phyloP scores from a whole-genome alignment of 1,139 yeast species.

The Candida glucosophila region DNA sequence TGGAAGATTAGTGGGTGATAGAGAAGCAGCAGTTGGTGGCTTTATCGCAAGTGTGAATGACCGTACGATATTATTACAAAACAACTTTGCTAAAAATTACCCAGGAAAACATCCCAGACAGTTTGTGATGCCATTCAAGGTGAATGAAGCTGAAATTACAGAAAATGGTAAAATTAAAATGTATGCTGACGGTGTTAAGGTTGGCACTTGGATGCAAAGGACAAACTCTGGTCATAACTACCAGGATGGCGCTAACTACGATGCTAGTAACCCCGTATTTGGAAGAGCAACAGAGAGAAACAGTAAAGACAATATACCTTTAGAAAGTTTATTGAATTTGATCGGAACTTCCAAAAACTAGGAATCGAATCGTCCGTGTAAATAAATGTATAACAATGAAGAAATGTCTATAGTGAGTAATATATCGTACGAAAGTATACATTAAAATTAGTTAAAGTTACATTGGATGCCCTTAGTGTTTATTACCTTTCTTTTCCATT shows the following conservation, averaged over 20 bases:
- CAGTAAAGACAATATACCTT: slow-evolving; percentile 23
- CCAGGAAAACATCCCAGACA: slow-evolving; percentile 40
- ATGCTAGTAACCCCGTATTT: slow-evolving; percentile 25
- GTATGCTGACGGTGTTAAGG: slow-evolving; percentile 33
- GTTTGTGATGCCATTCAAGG: slow-evolving; percentile 36
- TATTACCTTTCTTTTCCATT: no score
- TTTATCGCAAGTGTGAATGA: slow-evolving; percentile 43
- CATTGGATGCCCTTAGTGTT: no score
- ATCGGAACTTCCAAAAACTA: no score
- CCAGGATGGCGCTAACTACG: slow-evolving; percentile 16
- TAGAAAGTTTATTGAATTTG: slow-evolving; percentile 27
- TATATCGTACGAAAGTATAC: no score
- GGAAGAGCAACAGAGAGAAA: slow-evolving; percentile 27
- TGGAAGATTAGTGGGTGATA: slow-evolving; percentile 55
- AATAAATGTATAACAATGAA: no score
- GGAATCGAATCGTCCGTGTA: no score
- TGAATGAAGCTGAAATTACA: slow-evolving; percentile 31
- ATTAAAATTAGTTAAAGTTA: no score
- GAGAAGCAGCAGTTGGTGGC: slow-evolving; percentile 70
- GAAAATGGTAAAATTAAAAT: slow-evolving; percentile 30
- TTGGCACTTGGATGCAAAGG: slow-evolving; percentile 33
- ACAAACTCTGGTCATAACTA: slow-evolving; percentile 11
- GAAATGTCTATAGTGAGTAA: no score
- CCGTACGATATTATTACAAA: slow-evolving; percentile 29
- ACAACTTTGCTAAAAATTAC: slow-evolving; percentile 30